A percentile compares a stretch with the other conserved stretches of the same genome.
These are phyloP conservation scores for Neurospora sp. DNA, from an alignment of 495 filamentous ascomycete genomes.

Conservation along the genomic window DNA sequence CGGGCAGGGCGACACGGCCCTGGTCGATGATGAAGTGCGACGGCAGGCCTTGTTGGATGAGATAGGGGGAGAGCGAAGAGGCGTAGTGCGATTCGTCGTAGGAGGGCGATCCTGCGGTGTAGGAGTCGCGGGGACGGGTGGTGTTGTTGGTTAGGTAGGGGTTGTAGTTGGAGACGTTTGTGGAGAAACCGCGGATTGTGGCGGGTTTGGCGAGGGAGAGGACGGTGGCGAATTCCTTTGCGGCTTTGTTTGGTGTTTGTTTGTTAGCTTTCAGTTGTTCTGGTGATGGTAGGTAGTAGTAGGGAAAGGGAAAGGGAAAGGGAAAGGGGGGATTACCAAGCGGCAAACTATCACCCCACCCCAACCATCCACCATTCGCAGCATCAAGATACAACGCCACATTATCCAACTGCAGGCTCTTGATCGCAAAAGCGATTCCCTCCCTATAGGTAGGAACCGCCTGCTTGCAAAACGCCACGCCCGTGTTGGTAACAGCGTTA, in stretches of 20 bases:
- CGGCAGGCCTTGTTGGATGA: slow-evolving; percentile 47
- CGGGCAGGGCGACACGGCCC: slow-evolving; percentile 37
- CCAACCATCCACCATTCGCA: slow-evolving; percentile 59
- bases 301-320: no score
- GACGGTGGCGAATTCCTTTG: slow-evolving; percentile 47
- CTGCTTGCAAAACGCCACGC: slow-evolving; percentile 41
- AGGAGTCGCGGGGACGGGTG: slow-evolving; percentile 26
- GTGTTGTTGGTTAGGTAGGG: slow-evolving; percentile 36
- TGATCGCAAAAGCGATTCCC: slow-evolving; percentile 49
- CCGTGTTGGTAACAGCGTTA: slow-evolving; percentile 53
- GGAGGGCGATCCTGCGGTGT: slow-evolving; percentile 34
- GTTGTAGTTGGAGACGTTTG: slow-evolving; percentile 74
- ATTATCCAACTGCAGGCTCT: slow-evolving; percentile 44
- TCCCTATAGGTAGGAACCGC: slow-evolving; percentile 46
- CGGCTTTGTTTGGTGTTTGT: slow-evolving; percentile 31
- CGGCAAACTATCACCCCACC: slow-evolving; percentile 62
- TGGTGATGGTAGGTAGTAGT: no score
- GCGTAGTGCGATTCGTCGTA: slow-evolving; percentile 60
- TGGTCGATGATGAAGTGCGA: slow-evolving; percentile 52
- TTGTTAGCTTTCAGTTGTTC: no score
- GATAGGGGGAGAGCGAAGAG: slow-evolving; percentile 50
- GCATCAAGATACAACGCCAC: slow-evolving; percentile 58
- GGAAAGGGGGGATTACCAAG: background rate
- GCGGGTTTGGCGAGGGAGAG: slow-evolving; percentile 40
- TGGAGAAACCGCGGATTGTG: slow-evolving; percentile 54